phyloP scores from a whole-genome alignment of 306 rosid genomes.

The Fragaria iinumae region DNA sequence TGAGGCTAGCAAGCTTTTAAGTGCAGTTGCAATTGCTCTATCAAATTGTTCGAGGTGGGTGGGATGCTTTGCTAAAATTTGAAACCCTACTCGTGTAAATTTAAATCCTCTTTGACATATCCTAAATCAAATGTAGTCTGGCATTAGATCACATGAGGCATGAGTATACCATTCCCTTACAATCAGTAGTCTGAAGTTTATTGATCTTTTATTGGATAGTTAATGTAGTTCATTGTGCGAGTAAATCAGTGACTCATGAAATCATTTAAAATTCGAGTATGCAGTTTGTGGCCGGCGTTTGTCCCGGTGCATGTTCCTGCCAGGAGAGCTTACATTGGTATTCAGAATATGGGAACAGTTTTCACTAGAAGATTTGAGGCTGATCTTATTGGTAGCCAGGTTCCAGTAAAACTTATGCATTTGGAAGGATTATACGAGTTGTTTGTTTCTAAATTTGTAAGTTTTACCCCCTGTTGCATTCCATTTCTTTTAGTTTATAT shows the following conservation, averaged over 20 bases:
- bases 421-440: slow-evolving; percentile 91
- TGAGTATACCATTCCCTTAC: not conserved
- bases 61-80: slow-evolving; percentile 18
- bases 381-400: slow-evolving; percentile 85
- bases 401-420: slow-evolving; percentile 89
- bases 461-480: slow-evolving; percentile 31
- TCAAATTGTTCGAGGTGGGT: slow-evolving; percentile 94
- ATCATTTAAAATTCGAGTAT: slow-evolving; percentile 29
- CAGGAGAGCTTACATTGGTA: slow-evolving; percentile 91
- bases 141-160: not conserved
- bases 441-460: slow-evolving; percentile 91
- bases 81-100: slow-evolving; percentile 7
- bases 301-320: slow-evolving; percentile 96
- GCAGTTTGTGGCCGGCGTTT: slow-evolving; percentile 96
- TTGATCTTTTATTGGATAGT: not conserved
- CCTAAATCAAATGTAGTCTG: not conserved
- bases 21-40: slow-evolving; percentile 95
- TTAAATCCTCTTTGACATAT: not conserved
- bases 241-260: slow-evolving; percentile 14
- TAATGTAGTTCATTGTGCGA: not conserved
- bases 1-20: slow-evolving; percentile 94
- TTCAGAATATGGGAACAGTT: slow-evolving; percentile 96
- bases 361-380: slow-evolving; percentile 96
- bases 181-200: not conserved
- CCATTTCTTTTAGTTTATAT: not conserved